These are phyloP conservation scores for Fraxinus greggii DNA, from an alignment of 305 asterid species.

Conservation along the genomic window DNA sequence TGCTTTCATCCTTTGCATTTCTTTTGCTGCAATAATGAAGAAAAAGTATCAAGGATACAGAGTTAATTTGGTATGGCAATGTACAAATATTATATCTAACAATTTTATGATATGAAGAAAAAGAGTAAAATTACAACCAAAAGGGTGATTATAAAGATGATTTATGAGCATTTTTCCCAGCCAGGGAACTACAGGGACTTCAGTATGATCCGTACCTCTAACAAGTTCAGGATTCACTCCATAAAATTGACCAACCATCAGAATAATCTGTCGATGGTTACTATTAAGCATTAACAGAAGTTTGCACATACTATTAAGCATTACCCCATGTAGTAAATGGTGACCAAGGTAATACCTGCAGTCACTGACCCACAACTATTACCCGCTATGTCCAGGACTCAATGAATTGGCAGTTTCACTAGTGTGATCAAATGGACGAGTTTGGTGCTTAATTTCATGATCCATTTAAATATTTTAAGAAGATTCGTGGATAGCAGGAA, in stretches of 20 bases:
- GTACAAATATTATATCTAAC: not conserved
- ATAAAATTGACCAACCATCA: too few species aligned
- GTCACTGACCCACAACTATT: not conserved
- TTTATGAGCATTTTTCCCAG: not conserved
- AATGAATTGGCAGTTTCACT: not conserved
- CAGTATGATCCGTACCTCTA: not conserved
- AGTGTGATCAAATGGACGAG: not conserved
- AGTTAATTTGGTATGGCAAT: not conserved
- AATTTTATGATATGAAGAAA: too few species aligned
- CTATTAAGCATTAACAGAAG: not conserved
- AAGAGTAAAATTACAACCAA: not conserved
- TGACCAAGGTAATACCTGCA: not conserved
- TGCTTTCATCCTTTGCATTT: conserved; percentile 61
- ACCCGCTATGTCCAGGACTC: not conserved
- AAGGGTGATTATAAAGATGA: not conserved
- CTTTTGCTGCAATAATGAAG: conserved; percentile 49
- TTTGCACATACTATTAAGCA: not conserved
- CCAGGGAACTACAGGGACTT: not conserved
- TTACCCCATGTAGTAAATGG: not conserved
- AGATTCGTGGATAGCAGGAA: too few species aligned
- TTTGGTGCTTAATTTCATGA: not conserved
- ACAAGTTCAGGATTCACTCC: not conserved
- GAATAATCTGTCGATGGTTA: not conserved
- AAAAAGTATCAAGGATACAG: not conserved
- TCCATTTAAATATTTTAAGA: too few species aligned